phyloP scores from a whole-genome alignment of 1,139 yeast genomes.

The Nakaseomyces kungkrabaensis region DNA sequence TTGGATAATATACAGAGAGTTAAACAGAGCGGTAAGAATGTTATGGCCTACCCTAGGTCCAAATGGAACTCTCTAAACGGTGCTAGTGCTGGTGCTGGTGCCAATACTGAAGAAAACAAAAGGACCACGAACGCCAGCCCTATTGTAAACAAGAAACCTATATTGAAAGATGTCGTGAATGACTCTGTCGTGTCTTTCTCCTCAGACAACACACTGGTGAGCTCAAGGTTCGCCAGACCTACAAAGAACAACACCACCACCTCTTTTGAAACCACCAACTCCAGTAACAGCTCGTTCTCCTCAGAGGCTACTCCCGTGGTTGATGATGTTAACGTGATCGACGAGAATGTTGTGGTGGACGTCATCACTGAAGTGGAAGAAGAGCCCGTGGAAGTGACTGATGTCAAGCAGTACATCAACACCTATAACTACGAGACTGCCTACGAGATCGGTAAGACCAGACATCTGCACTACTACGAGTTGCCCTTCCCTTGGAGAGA shows the following conservation, averaged over 20 bases:
- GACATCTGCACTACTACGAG: slow-evolving; percentile 72
- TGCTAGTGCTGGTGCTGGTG: no score
- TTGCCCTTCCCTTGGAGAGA: slow-evolving; percentile 91
- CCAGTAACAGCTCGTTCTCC: neutral
- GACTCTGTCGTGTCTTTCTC: neutral
- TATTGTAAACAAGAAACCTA: neutral
- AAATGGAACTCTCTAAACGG: neutral
- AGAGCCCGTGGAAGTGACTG: neutral
- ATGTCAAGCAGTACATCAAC: slow-evolving; percentile 29
- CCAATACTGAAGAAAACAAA: no score
- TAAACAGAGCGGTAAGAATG: slow-evolving; percentile 10
- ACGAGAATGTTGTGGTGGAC: neutral
- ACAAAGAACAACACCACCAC: neutral
- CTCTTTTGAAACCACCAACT: neutral
- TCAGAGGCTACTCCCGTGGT: slow-evolving; percentile 1
- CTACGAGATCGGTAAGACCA: slow-evolving; percentile 41
- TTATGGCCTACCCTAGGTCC: neutral
- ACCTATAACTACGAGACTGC: slow-evolving; percentile 57
- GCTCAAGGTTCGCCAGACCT: neutral
- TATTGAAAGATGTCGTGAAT: neutral
- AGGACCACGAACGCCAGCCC: neutral
- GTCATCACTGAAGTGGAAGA: neutral
- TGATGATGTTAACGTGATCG: neutral
- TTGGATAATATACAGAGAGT: slow-evolving; percentile 10
- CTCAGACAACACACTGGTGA: slow-evolving; percentile 5